Evolutionary conservation across 1,284 basidiomycete genomes (phyloP).

Genomic region (Rhodotorula sp.): DNA sequence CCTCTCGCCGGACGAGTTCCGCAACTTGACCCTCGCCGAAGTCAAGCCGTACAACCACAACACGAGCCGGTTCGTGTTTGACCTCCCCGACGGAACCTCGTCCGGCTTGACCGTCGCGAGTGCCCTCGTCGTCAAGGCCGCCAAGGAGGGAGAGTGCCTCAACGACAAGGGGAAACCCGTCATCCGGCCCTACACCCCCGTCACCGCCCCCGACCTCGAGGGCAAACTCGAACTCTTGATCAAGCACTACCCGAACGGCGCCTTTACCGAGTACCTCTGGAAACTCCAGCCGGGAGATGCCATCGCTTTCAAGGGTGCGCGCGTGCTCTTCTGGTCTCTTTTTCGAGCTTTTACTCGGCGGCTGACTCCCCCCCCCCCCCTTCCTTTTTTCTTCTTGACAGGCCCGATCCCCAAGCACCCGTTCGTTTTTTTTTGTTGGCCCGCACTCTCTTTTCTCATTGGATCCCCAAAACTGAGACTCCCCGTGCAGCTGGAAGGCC

Average conservation of each 20-base stretch:
- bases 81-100: slow-evolving; percentile 75
- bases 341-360: neutral
- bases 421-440: neutral
- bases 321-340: slow-evolving; percentile 10
- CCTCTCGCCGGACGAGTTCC: slow-evolving; percentile 31
- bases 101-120: slow-evolving; percentile 70
- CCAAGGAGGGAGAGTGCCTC: slow-evolving; percentile 52
- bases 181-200: slow-evolving; percentile 61
- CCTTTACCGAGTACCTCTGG: slow-evolving; percentile 52
- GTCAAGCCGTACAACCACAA: slow-evolving; percentile 79
- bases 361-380: neutral
- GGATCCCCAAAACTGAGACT: neutral
- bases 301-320: slow-evolving; percentile 73
- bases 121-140: slow-evolving; percentile 57
- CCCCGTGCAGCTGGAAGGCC: slow-evolving; percentile 30
- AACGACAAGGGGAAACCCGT: slow-evolving; percentile 84
- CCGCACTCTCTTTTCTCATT: neutral
- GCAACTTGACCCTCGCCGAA: slow-evolving; percentile 78
- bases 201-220: slow-evolving; percentile 64
- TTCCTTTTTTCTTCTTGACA: neutral
- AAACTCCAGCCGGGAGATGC: slow-evolving; percentile 62
- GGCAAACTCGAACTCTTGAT: slow-evolving; percentile 79
- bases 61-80: slow-evolving; percentile 87
- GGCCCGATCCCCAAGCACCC: slow-evolving; percentile 68
- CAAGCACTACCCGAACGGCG: slow-evolving; percentile 63